These are phyloP conservation scores for Bruguiera parviflora DNA, from an alignment of 345 rosid species.

Conservation along the genomic window DNA sequence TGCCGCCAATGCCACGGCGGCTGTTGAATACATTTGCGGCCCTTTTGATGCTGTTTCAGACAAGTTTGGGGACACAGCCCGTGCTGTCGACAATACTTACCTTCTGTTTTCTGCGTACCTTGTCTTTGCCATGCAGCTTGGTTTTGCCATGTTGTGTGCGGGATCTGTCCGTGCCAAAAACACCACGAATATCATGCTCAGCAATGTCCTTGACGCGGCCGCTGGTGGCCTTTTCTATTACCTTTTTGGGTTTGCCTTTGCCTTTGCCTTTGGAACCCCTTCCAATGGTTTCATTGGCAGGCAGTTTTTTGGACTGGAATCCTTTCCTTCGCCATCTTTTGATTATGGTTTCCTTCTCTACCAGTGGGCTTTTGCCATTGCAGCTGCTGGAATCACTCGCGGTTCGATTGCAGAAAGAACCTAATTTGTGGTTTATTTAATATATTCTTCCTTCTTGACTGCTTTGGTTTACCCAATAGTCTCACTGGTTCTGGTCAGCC, in stretches of 20 bases:
- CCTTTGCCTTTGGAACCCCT: slow-evolving; percentile 40
- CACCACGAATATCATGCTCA: slow-evolving; percentile 35
- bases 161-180: slow-evolving; percentile 40
- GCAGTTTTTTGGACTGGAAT: slow-evolving; percentile 30
- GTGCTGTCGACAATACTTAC: slow-evolving; percentile 36
- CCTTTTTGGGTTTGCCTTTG: slow-evolving; percentile 36
- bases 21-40: slow-evolving; percentile 14
- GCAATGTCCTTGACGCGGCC: slow-evolving; percentile 44
- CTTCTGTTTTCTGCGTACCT: slow-evolving; percentile 45
- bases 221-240: slow-evolving; percentile 40
- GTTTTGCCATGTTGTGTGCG: slow-evolving; percentile 47
- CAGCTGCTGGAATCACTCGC: slow-evolving; percentile 48
- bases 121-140: slow-evolving; percentile 28
- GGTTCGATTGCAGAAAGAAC: slow-evolving; percentile 34
- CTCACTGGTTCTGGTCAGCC: slow-evolving; percentile 43
- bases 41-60: slow-evolving; percentile 5
- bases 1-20: neutral
- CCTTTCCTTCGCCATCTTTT: slow-evolving; percentile 18
- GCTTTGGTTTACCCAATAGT: slow-evolving; percentile 43
- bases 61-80: slow-evolving; percentile 4
- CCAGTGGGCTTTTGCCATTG: slow-evolving; percentile 50
- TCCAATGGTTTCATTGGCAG: slow-evolving; percentile 39
- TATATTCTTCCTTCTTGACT: slow-evolving; percentile 41
- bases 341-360: slow-evolving; percentile 34
- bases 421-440: slow-evolving; percentile 13